Conservation (phyloP, 768 basidiomycete genomes). For the Stropharia rugosoannulata region DNA sequence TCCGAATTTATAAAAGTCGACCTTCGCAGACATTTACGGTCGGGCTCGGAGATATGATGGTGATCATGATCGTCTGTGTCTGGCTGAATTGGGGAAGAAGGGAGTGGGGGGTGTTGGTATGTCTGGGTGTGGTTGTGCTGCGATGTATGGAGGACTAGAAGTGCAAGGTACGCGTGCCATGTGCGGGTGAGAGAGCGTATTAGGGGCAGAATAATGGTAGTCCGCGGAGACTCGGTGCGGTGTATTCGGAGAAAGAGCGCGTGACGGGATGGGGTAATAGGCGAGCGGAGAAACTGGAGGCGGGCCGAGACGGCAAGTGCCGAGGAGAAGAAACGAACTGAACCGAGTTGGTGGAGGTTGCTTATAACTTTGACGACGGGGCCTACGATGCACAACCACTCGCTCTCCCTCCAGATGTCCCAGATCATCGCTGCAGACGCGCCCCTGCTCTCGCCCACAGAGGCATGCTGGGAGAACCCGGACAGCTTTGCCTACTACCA, state of each 20-base stretch:
- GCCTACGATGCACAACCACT: constrained; percentile 25
- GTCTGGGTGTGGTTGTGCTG: no score
- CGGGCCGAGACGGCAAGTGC: not conserved
- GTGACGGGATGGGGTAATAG: not conserved
- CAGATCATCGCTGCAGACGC: constrained; percentile 59
- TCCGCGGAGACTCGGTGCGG: not conserved
- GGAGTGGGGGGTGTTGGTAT: no score
- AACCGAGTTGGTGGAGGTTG: constrained; percentile 7
- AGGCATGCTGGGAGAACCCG: constrained; percentile 49
- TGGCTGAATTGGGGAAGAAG: no score
- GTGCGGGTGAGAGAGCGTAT: no score
- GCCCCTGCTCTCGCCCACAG: constrained; percentile 52
- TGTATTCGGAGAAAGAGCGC: not conserved
- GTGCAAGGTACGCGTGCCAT: no score
- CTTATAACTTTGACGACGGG: constrained; percentile 16
- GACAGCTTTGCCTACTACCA: constrained; percentile 48
- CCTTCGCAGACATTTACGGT: no score
- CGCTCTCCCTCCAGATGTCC: constrained; percentile 47
- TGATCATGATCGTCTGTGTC: no score
- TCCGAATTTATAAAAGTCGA: no score
- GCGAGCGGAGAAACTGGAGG: not conserved
- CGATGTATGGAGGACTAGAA: no score
- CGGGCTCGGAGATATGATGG: no score
- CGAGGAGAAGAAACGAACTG: constrained; percentile 9
- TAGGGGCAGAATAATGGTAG: no score